phyloP scores from a whole-genome alignment of 1,284 basidiomycete species.

The Leccinum ponderosum region DNA sequence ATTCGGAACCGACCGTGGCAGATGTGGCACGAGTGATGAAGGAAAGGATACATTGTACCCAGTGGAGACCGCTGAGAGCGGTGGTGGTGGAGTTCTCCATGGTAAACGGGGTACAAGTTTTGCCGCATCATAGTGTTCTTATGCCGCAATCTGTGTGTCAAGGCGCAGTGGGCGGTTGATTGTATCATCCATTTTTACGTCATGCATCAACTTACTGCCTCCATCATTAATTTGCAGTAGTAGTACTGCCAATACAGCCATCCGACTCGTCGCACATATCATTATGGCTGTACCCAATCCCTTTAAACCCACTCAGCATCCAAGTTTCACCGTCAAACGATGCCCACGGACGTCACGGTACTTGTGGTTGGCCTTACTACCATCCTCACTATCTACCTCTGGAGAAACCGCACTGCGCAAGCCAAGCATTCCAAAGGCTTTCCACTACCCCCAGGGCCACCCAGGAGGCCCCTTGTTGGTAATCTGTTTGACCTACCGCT shows the following conservation, averaged over 20 bases:
- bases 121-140: not conserved
- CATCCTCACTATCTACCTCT: constrained; percentile 5
- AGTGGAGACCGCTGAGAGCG: not conserved
- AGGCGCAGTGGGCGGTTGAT: not conserved
- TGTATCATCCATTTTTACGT: not conserved
- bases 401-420: constrained; percentile 1
- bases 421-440: constrained; percentile 10
- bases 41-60: not conserved
- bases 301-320: not conserved
- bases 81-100: not conserved
- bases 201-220: not conserved
- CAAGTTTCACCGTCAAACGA: not conserved
- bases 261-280: not conserved
- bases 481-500: constrained; percentile 14
- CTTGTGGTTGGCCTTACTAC: not conserved
- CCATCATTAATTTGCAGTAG: not conserved
- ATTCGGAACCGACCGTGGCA: not conserved
- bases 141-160: too few species aligned
- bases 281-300: not conserved
- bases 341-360: not conserved
- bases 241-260: too few species aligned
- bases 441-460: constrained; percentile 12
- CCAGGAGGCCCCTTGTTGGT: constrained; percentile 5
- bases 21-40: not conserved
- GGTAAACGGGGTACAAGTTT: not conserved